Evolutionary conservation across 1,284 basidiomycete species (phyloP).

Genomic region (Fomitopsis betulina): DNA sequence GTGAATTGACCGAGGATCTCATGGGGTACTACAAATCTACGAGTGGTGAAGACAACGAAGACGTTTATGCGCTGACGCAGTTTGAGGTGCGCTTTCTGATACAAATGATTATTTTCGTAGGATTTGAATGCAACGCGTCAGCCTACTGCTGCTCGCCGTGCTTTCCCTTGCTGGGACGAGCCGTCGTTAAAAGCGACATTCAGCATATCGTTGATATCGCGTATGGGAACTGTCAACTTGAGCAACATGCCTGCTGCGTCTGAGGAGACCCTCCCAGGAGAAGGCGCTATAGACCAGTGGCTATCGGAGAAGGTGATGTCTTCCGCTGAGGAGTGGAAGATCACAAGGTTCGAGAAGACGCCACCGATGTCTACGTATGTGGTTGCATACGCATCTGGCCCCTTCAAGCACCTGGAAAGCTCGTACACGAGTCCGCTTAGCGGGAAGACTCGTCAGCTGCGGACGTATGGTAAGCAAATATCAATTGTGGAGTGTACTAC

Average conservation of each 20-base stretch:
- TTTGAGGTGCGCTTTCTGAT: constrained; percentile 51
- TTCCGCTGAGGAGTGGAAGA: constrained; percentile 60
- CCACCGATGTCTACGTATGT: constrained; percentile 90
- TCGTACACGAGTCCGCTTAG: constrained; percentile 82
- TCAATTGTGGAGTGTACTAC: neutral
- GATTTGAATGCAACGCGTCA: constrained; percentile 27
- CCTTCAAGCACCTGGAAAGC: constrained; percentile 72
- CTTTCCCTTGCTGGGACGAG: constrained; percentile 93
- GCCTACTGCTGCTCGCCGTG: constrained; percentile 82
- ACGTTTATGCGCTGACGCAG: constrained; percentile 72
- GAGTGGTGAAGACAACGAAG: constrained; percentile 52
- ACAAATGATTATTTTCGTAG: constrained; percentile 15
- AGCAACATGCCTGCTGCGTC: constrained; percentile 83
- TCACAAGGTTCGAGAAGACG: constrained; percentile 75
- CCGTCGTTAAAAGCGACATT: constrained; percentile 91
- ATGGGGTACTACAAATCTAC: constrained; percentile 68
- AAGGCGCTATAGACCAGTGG: constrained; percentile 17
- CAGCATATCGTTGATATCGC: constrained; percentile 79
- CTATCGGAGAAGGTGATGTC: constrained; percentile 19
- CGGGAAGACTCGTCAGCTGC: constrained; percentile 77
- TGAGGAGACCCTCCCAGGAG: constrained; percentile 38
- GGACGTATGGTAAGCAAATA: constrained; percentile 63
- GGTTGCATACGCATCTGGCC: constrained; percentile 88
- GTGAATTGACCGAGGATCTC: constrained; percentile 64
- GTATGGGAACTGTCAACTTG: constrained; percentile 69